Conservation (phyloP, 768 basidiomycete genomes). For the Auriscalpium vulgare region DNA sequence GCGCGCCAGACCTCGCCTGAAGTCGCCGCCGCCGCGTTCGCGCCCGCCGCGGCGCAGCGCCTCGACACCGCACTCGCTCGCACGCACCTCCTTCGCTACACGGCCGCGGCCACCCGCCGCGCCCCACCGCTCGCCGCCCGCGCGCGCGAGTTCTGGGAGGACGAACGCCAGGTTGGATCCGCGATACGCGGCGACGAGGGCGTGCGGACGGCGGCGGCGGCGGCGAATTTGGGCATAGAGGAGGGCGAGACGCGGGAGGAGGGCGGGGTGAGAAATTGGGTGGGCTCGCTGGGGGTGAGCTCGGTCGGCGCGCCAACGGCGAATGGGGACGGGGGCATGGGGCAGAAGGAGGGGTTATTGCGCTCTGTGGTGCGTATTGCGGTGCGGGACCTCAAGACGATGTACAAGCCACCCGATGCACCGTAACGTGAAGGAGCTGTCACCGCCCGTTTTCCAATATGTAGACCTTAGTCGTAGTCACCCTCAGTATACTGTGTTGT, state of each 20-base stretch:
- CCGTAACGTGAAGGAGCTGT: too few species aligned
- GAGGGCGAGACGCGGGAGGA: neutral
- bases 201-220: slow-evolving; percentile 8
- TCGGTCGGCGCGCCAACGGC: neutral
- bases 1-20: neutral
- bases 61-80: slow-evolving; percentile 5
- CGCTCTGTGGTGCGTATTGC: too few species aligned
- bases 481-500: too few species aligned
- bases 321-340: too few species aligned
- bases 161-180: slow-evolving; percentile 1
- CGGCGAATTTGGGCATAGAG: neutral
- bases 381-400: too few species aligned
- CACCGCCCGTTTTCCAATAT: too few species aligned
- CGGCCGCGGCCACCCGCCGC: slow-evolving; percentile 1
- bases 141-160: slow-evolving; percentile 4
- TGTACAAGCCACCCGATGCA: too few species aligned
- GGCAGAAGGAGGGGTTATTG: too few species aligned
- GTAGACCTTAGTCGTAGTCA: too few species aligned
- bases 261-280: neutral
- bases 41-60: neutral
- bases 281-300: neutral
- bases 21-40: neutral
- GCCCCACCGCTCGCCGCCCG: slow-evolving; percentile 6
- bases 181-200: slow-evolving; percentile 6
- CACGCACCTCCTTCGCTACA: slow-evolving; percentile 3